Evolutionary conservation across 345 rosid species (phyloP).

Genomic region (Isatis tinctoria): DNA sequence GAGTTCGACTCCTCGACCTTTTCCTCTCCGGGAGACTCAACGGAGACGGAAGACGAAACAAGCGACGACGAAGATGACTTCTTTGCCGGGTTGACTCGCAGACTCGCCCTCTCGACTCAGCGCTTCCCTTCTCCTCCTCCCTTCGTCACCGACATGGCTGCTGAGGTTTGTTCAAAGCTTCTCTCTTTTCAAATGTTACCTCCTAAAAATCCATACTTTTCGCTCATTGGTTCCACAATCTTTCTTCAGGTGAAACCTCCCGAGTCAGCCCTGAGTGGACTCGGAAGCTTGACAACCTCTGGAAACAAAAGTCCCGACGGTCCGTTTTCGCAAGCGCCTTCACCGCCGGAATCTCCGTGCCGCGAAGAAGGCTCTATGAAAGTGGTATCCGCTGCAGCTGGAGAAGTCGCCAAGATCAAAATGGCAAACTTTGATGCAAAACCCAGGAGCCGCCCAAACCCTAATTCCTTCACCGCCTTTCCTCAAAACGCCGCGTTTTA

Average conservation of each 20-base stretch:
- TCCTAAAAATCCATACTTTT: neutral
- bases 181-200: neutral
- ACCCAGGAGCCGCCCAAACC: slow-evolving; percentile 1
- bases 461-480: neutral
- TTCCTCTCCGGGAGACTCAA: slow-evolving; percentile 45
- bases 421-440: slow-evolving; percentile 23
- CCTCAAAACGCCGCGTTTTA: slow-evolving; percentile 22
- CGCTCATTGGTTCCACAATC: neutral
- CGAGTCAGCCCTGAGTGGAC: slow-evolving; percentile 60
- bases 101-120: slow-evolving; percentile 55
- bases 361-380: slow-evolving; percentile 45
- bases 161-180: slow-evolving; percentile 32
- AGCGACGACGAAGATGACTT: slow-evolving; percentile 72
- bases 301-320: slow-evolving; percentile 43
- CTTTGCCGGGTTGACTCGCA: slow-evolving; percentile 56
- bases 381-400: slow-evolving; percentile 67
- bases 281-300: slow-evolving; percentile 5
- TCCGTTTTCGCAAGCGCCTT: slow-evolving; percentile 45
- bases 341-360: slow-evolving; percentile 52
- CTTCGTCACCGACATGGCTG: slow-evolving; percentile 17
- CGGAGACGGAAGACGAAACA: slow-evolving; percentile 45
- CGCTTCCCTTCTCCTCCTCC: slow-evolving; percentile 36
- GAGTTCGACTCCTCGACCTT: slow-evolving; percentile 43
- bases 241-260: slow-evolving; percentile 39
- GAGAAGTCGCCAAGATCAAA: slow-evolving; percentile 64